These are phyloP conservation scores for Truncatella angustata DNA, from an alignment of 2,329 filamentous ascomycete genomes.

Conservation along the genomic window DNA sequence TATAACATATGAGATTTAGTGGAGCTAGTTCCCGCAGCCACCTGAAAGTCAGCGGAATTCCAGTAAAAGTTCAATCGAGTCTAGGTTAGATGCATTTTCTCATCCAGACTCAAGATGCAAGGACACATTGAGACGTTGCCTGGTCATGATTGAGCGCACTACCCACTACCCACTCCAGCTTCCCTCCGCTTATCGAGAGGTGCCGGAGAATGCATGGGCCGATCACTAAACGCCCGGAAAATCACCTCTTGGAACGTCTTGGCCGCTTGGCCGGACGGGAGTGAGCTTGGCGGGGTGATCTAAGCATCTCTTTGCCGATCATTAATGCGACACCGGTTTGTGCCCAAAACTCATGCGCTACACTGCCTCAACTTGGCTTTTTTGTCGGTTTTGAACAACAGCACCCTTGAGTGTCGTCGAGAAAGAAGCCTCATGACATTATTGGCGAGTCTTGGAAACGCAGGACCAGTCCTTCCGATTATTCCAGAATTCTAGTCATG, in stretches of 20 bases:
- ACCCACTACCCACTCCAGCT: not conserved
- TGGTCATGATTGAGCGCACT: not conserved
- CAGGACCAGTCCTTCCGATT: not conserved
- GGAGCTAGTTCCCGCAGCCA: not conserved
- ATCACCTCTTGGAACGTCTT: not conserved
- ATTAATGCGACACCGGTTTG: not conserved
- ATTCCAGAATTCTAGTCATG: not conserved
- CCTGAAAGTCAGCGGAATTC: no score
- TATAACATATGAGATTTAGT: no score
- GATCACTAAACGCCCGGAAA: not conserved
- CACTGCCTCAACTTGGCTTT: no score
- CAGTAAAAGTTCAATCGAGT: no score
- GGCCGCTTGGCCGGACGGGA: slow-evolving; percentile 1
- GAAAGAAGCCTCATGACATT: not conserved
- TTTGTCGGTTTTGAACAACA: not conserved
- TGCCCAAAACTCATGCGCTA: no score
- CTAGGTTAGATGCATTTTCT: no score
- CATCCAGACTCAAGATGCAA: no score
- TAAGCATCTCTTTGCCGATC: not conserved
- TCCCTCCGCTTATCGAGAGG: not conserved
- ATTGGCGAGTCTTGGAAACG: not conserved
- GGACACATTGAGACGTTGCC: not conserved
- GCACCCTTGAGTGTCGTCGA: not conserved
- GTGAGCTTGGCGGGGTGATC: not conserved
- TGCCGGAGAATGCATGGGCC: not conserved